Evolutionary conservation across 352 stramenopile species (phyloP).

Genomic region (Globisporangium rhizosaccharum): DNA sequence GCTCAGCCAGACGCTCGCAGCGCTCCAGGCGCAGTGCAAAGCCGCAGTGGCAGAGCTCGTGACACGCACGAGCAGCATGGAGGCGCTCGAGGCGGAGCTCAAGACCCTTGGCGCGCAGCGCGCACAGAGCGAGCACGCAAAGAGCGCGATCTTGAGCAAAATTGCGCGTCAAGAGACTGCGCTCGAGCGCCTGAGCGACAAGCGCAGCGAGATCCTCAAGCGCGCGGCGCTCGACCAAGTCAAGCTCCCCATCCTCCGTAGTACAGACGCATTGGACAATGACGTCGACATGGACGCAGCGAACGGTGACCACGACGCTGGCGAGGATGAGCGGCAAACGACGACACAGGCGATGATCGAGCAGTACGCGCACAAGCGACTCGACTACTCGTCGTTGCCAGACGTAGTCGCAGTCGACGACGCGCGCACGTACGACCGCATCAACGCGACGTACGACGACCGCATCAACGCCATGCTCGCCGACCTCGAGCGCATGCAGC

Average conservation of each 20-base stretch:
- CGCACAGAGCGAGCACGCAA: conserved; percentile 56
- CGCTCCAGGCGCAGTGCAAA: conserved; percentile 77
- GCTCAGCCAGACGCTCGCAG: conserved; percentile 36
- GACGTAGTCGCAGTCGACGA: conserved; percentile 62
- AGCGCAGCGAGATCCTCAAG: conserved; percentile 94
- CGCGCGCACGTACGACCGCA: conserved; percentile 86
- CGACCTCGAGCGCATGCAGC: conserved; percentile 93
- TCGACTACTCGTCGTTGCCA: conserved; percentile 90
- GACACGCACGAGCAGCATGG: conserved; percentile 28
- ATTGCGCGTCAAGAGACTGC: conserved; percentile 87
- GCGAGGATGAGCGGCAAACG: not conserved
- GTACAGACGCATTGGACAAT: conserved; percentile 5
- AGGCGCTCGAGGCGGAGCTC: conserved; percentile 59
- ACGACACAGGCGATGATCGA: conserved; percentile 32
- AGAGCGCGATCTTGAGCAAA: conserved; percentile 68
- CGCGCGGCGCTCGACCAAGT: conserved; percentile 94
- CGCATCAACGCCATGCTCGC: conserved; percentile 56
- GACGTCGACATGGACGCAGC: conserved; percentile 66
- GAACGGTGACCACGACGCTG: conserved; percentile 18
- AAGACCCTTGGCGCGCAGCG: conserved; percentile 58
- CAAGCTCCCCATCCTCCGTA: conserved; percentile 62
- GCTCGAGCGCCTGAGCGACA: conserved; percentile 90
- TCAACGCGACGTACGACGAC: conserved; percentile 63
- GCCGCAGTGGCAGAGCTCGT: conserved; percentile 38
- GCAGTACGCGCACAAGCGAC: conserved; percentile 41